phyloP scores from a whole-genome alignment of 163 green algal species.

The Prototheca cutis region DNA sequence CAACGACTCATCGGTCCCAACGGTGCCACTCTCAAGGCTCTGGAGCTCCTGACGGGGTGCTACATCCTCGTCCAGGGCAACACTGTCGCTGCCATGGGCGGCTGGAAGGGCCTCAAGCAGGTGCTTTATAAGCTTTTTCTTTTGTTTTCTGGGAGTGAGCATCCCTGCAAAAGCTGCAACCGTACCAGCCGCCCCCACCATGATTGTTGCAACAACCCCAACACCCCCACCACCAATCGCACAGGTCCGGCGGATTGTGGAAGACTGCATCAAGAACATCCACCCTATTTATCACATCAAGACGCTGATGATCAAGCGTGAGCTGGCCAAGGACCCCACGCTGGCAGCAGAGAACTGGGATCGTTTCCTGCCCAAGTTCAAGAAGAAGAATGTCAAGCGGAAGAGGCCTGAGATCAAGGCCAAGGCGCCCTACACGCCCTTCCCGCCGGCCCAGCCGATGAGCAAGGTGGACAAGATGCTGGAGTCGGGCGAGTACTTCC shows the following conservation, averaged over 20 bases:
- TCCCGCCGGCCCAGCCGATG: slow-evolving; percentile 81
- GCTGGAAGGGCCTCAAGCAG: slow-evolving; percentile 86
- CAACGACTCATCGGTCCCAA: slow-evolving; percentile 95
- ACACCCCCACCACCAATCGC: neutral
- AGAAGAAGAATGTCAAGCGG: slow-evolving; percentile 96
- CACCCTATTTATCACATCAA: slow-evolving; percentile 99
- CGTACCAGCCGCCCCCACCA: no score
- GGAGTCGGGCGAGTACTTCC: slow-evolving; percentile 91
- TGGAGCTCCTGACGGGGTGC: slow-evolving; percentile 89
- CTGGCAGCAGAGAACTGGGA: slow-evolving; percentile 90
- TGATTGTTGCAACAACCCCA: neutral
- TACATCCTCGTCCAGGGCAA: slow-evolving; percentile 94
- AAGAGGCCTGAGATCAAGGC: slow-evolving; percentile 58
- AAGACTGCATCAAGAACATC: slow-evolving; percentile 98
- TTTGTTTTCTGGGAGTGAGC: no score
- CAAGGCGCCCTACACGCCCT: slow-evolving; percentile 89
- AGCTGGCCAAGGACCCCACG: slow-evolving; percentile 92
- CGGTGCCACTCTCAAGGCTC: slow-evolving; percentile 92
- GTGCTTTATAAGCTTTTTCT: slow-evolving; percentile 3
- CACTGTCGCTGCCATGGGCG: slow-evolving; percentile 92
- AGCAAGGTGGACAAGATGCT: slow-evolving; percentile 87
- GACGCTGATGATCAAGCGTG: slow-evolving; percentile 97
- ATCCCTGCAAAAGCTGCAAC: no score
- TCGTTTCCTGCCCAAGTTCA: slow-evolving; percentile 98
- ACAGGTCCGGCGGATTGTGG: slow-evolving; percentile 74